These are phyloP conservation scores for Epichloe festucae DNA, from an alignment of 2,329 filamentous ascomycete genomes.

Conservation along the genomic window DNA sequence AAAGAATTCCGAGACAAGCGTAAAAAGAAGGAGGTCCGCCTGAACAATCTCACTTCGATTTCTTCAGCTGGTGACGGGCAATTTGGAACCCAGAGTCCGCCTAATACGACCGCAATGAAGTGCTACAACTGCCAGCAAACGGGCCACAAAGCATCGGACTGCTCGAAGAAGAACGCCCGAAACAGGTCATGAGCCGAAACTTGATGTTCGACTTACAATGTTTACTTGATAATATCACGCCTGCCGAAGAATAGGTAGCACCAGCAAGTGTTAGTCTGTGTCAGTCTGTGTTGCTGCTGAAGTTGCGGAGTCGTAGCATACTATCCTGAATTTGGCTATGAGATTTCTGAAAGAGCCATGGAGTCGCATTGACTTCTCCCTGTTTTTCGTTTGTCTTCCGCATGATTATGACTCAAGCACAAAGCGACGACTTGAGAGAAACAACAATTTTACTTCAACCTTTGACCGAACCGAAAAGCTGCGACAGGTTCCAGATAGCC, in stretches of 20 bases:
- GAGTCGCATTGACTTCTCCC: background rate
- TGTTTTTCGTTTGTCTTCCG: background rate
- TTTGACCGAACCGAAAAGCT: background rate
- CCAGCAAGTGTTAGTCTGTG: background rate
- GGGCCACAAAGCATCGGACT: constrained; percentile 47
- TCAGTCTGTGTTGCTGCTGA: background rate
- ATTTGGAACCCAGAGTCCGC: constrained; percentile 7
- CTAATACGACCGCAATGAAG: constrained; percentile 18
- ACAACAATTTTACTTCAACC: background rate
- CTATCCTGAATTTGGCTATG: background rate
- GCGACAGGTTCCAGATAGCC: background rate
- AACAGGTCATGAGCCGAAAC: background rate
- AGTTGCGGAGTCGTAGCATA: background rate
- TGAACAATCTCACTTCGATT: constrained; percentile 50
- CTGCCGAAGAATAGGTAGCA: background rate
- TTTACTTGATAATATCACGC: background rate
- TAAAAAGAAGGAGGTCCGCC: constrained; percentile 52
- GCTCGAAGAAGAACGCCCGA: constrained; percentile 25
- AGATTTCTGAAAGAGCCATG: background rate
- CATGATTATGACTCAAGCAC: background rate
- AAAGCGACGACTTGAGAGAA: background rate
- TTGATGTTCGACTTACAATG: background rate
- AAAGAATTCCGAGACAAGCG: constrained; percentile 44
- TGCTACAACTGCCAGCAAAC: constrained; percentile 50
- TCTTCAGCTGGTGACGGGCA: constrained; percentile 28